Conservation (phyloP, 2,329 filamentous ascomycete species). For the Paecilomyces formosus region DNA sequence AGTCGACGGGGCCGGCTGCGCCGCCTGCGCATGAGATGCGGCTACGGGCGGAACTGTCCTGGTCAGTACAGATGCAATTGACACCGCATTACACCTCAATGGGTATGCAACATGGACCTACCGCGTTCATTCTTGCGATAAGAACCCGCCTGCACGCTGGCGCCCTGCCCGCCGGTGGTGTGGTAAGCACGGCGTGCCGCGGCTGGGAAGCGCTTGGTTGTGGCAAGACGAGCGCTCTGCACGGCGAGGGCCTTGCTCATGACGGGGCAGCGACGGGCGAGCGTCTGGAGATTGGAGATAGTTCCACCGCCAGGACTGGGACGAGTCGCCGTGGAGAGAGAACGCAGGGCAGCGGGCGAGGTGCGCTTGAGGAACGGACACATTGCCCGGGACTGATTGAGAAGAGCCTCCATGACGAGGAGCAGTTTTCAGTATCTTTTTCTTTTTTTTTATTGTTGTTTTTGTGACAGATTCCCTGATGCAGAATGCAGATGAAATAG, state of each 20-base stretch:
- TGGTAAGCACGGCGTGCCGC: conserved; percentile 51
- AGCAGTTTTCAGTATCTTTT: not conserved
- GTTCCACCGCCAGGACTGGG: conserved; percentile 72
- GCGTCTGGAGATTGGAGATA: conserved; percentile 93
- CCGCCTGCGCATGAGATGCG: conserved; percentile 14
- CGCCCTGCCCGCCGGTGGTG: conserved; percentile 69
- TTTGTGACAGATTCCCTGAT: not conserved
- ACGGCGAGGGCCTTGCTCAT: conserved; percentile 97
- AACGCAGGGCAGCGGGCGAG: conserved; percentile 81
- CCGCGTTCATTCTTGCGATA: conserved; percentile 45
- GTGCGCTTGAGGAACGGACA: conserved; percentile 97
- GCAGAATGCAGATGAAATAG: not conserved
- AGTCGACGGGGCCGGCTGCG: conserved; percentile 19
- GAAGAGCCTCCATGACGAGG: conserved; percentile 73
- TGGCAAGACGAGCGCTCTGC: conserved; percentile 48
- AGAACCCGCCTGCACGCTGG: conserved; percentile 59
- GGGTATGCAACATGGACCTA: conserved; percentile 18
- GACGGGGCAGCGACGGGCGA: conserved; percentile 90
- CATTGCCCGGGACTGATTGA: conserved; percentile 92
- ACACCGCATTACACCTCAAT: conserved; percentile 1
- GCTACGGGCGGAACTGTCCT: conserved; percentile 16
- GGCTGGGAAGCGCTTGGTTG: conserved; percentile 30
- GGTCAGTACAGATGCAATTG: conserved; percentile 15
- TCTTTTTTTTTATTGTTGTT: not conserved
- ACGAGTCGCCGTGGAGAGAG: conserved; percentile 64